Evolutionary conservation across 2,329 filamentous ascomycete species (phyloP), one percentile per base, ranked within the genome.

Genomic region (Parastagonospora nodorum): DNA sequence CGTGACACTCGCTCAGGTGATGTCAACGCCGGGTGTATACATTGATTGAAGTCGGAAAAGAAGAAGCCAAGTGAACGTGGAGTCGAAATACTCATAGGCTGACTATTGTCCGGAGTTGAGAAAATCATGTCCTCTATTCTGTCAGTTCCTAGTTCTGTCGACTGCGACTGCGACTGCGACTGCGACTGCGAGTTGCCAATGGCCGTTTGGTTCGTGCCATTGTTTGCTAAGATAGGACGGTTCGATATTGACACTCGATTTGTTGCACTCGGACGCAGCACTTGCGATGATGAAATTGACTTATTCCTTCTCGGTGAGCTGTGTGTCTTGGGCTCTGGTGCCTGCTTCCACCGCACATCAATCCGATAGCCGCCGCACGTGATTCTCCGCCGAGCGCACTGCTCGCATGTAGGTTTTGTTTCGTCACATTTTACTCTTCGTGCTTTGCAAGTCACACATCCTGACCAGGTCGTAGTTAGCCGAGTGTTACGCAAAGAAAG

Each of bases 401-500:
- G 85, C 43, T 82, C 78, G 61, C 86, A 88, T 30, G 78, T 78
- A 2, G 86, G 86, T 62, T 89, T 88, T 42, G 82, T 83, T 73
- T 89, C 87, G 69, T 88, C 87, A 74, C 87, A 89, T 73, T 89
- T 89, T 41, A 89, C 75, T 58, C 87, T 79, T 73, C 88, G 88
- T 51, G 84, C 80, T 73, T 89, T 89, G 76, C 87, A 89, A 49
- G 87, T 88, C 57, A 85, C 80, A 72, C 87, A 89, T 62, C 87
- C 86, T 88, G 45, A 38, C 36, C 6, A 50, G 45, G 15, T 28
- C 31, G 27, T 14, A 38, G 46, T 61, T 43, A 60, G 55, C 48
- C 8, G 19, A 11, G 19, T 28, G 16, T 31, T n/a, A 48, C 2
- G 16, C 5, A 14, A 29, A 24, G 12, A 33, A 42, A 32, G 41